Evolutionary conservation across 108 stramenopile species (phyloP), one percentile per base, ranked within the genome.

Genomic region (Nitzschia inconspicua): DNA sequence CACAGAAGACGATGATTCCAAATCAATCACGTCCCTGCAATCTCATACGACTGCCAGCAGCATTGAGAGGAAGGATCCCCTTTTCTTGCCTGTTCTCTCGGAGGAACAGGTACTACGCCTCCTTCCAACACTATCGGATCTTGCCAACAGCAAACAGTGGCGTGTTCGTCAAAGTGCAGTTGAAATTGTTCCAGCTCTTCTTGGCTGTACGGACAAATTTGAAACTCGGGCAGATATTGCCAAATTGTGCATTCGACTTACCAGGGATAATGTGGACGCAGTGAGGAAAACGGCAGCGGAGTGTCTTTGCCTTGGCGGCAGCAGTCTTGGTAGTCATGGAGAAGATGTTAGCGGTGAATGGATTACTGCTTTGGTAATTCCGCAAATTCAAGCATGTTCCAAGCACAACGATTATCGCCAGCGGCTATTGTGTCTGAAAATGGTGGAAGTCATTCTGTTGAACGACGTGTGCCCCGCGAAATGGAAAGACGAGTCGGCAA

Each of bases 181-280:
- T 13, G 93, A 95, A 75, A 91, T 95, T 44, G 90, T 95, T 43
- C 93, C 93, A 4, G 90, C 90, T 22, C 71, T 95, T 32, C 74
- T 95, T 11, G 89, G 89, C 5, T 89, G 88, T 34, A 95, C 93
- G 3, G 70, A 76, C 51, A 74, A 75, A 13, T 71, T 86, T 18
- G 87, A 89, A 60, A 88, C 88, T 16, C 72, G 93, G 48, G 70
- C 86, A 30, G 88, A 89, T 52, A 90, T 95, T 59, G 83, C 89
- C 5, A 65, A 82, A 30, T 58, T 95, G 40, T 91, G 86, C 52
- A 47, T 91, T 16, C 66, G 66, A 24, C 59, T 95, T 14, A 89
- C 89, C 75, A 66, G 57, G 30, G 93, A 95, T 60, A 78, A 75
- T 40, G 89, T 95, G 19, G 88, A 89, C 37, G 86, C 87, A 4